A percentile compares a stretch with the other conserved stretches of the same genome.
phyloP scores from a whole-genome alignment of 805 yeast species.

The Ogataea methanolica region DNA sequence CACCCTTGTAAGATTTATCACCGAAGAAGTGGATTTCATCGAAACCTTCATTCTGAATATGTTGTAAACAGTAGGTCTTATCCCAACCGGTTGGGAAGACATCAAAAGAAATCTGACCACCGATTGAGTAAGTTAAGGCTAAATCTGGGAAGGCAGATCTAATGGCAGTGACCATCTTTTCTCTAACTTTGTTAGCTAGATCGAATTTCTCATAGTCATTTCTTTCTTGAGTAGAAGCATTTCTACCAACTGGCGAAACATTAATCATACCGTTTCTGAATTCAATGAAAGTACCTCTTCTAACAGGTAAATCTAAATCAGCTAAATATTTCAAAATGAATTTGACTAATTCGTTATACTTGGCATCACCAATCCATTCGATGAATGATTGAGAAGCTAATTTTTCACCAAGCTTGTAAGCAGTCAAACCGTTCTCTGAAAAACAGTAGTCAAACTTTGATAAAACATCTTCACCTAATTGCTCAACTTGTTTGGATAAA shows the following conservation, averaged over 20 bases:
- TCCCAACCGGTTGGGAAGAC: conserved; percentile 99
- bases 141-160: conserved; percentile 77
- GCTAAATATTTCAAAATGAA: conserved; percentile 83
- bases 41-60: conserved; percentile 81
- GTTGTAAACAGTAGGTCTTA: conserved; percentile 95
- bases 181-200: conserved; percentile 75
- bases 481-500: conserved; percentile 91
- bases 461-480: conserved; percentile 77
- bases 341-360: conserved; percentile 83
- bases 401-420: conserved; percentile 85
- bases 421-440: conserved; percentile 97
- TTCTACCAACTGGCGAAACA: conserved; percentile 97
- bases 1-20: conserved; percentile 95
- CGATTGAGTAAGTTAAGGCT: conserved; percentile 92
- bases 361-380: conserved; percentile 91
- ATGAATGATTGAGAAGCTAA: conserved; percentile 93
- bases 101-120: conserved; percentile 98
- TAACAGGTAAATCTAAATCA: conserved; percentile 84
- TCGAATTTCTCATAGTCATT: conserved; percentile 87
- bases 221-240: conserved; percentile 92
- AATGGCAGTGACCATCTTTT: conserved; percentile 77
- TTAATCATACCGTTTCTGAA: conserved; percentile 99
- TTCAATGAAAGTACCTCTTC: conserved; percentile 98
- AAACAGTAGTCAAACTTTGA: conserved; percentile 90
- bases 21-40: conserved; percentile 94